phyloP scores from a whole-genome alignment of 768 basidiomycete species.

The Tricholoma hemisulphureum region DNA sequence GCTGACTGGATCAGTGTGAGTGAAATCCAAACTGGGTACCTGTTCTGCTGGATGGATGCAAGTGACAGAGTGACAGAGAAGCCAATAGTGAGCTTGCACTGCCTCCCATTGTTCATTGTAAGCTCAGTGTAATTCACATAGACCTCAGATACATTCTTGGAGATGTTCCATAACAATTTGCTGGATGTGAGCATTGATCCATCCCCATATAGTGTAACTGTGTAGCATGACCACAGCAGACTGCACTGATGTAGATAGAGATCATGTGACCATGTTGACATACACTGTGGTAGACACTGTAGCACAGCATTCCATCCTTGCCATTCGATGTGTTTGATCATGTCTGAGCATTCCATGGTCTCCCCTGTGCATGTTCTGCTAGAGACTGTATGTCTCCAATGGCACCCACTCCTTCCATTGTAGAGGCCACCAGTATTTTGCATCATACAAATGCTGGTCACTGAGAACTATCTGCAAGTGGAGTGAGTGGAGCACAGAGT shows the following conservation, averaged over 20 bases:
- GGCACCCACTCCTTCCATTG: slow-evolving; percentile 42
- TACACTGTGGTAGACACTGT: too few relatives aligned
- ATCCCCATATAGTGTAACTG: slow-evolving; percentile 31
- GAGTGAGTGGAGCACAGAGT: slow-evolving; percentile 46
- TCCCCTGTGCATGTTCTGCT: too few relatives aligned
- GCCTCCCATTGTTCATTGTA: neutral
- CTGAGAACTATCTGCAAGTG: slow-evolving; percentile 41
- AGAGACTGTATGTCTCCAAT: too few relatives aligned
- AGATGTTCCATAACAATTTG: slow-evolving; percentile 40
- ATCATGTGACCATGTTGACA: too few relatives aligned
- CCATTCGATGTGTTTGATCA: too few relatives aligned
- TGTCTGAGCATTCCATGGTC: too few relatives aligned
- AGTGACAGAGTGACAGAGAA: slow-evolving; percentile 27
- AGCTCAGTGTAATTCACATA: slow-evolving; percentile 9
- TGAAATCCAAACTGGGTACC: slow-evolving; percentile 24
- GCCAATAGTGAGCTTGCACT: slow-evolving; percentile 22
- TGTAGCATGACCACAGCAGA: too few relatives aligned
- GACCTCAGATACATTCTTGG: slow-evolving; percentile 36
- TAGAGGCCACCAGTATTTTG: slow-evolving; percentile 41
- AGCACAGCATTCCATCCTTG: too few relatives aligned
- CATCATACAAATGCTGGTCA: slow-evolving; percentile 30
- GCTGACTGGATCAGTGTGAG: slow-evolving; percentile 26
- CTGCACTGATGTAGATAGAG: too few relatives aligned
- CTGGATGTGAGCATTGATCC: slow-evolving; percentile 39
- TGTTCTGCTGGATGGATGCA: slow-evolving; percentile 31